Conservation (phyloP, 2,329 filamentous ascomycete species). For the Samsoniella hepiali region DNA sequence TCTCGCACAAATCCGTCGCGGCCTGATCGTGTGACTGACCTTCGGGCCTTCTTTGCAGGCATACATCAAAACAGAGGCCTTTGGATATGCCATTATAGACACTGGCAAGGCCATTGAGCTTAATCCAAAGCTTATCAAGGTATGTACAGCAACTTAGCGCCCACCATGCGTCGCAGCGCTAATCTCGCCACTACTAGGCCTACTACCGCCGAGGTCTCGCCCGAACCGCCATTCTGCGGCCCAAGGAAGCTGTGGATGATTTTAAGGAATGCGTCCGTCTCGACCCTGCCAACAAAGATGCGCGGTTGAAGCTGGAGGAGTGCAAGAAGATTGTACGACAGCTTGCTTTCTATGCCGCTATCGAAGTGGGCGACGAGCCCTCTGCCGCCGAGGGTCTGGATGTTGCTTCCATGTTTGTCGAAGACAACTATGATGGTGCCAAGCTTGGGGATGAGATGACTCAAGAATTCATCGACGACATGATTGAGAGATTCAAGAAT, state of each 20-base stretch:
- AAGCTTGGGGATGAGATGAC: slow-evolving; percentile 81
- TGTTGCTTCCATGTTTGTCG: slow-evolving; percentile 78
- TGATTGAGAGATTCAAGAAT: slow-evolving; percentile 92
- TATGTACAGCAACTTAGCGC: slow-evolving; percentile 35
- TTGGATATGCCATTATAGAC: slow-evolving; percentile 88
- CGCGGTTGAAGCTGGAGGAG: slow-evolving; percentile 84
- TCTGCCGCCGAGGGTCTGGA: slow-evolving; percentile 90
- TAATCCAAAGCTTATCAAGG: slow-evolving; percentile 85
- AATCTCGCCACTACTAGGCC: slow-evolving; percentile 52
- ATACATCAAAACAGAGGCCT: slow-evolving; percentile 92
- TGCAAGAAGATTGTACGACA: slow-evolving; percentile 94
- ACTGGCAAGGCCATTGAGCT: slow-evolving; percentile 88
- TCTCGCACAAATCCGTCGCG: slow-evolving; percentile 21
- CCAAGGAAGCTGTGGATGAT: slow-evolving; percentile 84
- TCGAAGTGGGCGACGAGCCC: slow-evolving; percentile 87
- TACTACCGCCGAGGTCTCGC: slow-evolving; percentile 93
- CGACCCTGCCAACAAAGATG: slow-evolving; percentile 84
- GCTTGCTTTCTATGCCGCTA: slow-evolving; percentile 89
- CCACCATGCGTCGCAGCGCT: background rate
- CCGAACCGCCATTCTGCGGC: slow-evolving; percentile 84
- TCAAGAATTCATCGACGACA: slow-evolving; percentile 93
- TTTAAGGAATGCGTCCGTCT: slow-evolving; percentile 88
- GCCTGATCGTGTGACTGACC: slow-evolving; percentile 46
- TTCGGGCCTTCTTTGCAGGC: slow-evolving; percentile 53
- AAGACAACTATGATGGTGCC: slow-evolving; percentile 81